Base-by-base conservation (phyloP, 148 eudicot species). In the Nepenthes mirabilis region DNA sequence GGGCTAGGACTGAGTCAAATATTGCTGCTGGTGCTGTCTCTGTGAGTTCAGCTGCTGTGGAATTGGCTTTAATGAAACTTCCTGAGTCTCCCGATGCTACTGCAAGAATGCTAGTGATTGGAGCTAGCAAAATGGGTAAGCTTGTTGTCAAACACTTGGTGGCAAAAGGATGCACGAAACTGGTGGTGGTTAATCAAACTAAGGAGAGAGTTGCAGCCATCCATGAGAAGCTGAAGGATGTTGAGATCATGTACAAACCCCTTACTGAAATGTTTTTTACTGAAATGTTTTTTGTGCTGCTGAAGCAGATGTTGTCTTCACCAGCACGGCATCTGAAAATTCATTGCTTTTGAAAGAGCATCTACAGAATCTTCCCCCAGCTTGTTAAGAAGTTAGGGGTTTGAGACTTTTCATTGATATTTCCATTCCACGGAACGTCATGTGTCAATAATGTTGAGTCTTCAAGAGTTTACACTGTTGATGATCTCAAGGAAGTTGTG, bases 71-170 rank as follows among this genome's bases (percentile, higher is more conserved):
- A 34, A 84, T 87, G 89, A 91, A 87, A 72, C 87, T 91, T 61
- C 97, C 97, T 0, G 81, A 72, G 66, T 51, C 85, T 23, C 79
- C 80, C 62, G 85, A 87, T 59, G 57, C 74, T n/a, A 69, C 75
- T 40, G 85, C 91, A 5, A 85, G 87, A 74, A 81, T 91, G 87
- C 58, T 91, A 70, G 82, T 87, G 2, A 67, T 91, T 57, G 97
- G 97, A 60, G 97, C 97, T n/a, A 95, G 97, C 11, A 91, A 91
- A 62, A 91, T 91, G 97, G 97, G 97, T 47, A 91, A 91, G 69
- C 88, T 91, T 43, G 97, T 91, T 49, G 81, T 91, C 64, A 91
- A 91, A 54, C 97, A 91, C 74, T 78, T 91, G 76, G 87, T 65
- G 11, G 87, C 97, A 34, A 91, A 91, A 77, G 95, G 95, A 37